Conservation (phyloP, 345 rosid species). For the Citrus mangshanensis region DNA sequence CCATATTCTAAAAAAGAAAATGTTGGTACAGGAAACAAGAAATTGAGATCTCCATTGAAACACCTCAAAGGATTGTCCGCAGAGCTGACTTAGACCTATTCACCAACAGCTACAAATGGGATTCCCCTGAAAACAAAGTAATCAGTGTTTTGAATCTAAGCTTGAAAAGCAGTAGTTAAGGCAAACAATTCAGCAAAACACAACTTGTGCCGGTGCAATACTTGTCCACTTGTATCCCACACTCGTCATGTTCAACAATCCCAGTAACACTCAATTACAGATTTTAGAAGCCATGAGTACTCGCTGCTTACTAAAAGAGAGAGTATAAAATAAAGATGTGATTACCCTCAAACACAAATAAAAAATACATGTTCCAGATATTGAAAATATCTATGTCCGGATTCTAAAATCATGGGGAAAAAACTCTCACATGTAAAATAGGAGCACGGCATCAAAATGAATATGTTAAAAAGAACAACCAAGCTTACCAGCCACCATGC, state of each 20-base stretch:
- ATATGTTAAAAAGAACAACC: background rate
- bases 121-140: background rate
- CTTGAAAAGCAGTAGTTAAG: background rate
- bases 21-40: background rate
- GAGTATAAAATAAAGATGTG: too few relatives aligned
- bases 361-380: background rate
- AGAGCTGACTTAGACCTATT: background rate
- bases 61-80: background rate
- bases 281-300: background rate
- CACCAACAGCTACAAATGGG: background rate
- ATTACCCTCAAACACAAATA: background rate
- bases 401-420: background rate
- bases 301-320: background rate
- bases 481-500: constrained; percentile 82
- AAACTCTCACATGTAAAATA: background rate
- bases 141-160: background rate
- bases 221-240: background rate
- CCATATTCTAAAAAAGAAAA: background rate
- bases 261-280: background rate
- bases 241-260: background rate
- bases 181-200: background rate
- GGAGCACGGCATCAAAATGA: background rate
- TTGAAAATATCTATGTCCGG: background rate
- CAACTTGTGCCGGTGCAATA: background rate
- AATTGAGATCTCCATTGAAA: background rate